A percentile compares a stretch with the other conserved stretches of the same genome.
Conservation (phyloP, 805 yeast genomes). For the Sugiyamaella mastotermitis region DNA sequence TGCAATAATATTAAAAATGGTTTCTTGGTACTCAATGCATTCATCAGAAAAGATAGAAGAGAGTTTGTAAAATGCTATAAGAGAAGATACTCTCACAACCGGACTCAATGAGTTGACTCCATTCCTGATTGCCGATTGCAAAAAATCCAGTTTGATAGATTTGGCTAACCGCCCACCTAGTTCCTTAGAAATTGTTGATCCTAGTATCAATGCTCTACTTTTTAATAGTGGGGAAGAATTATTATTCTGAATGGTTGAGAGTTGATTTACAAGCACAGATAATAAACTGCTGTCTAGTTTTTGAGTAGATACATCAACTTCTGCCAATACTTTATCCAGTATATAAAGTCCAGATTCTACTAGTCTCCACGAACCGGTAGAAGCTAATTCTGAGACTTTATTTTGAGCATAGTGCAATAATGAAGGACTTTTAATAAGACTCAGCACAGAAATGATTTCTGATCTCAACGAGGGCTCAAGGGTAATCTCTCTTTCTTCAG, state of each 20-base stretch:
- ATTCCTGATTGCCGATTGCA: too few relatives aligned
- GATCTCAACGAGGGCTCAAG: conserved; percentile 53
- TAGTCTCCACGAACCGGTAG: background rate
- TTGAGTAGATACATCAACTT: background rate
- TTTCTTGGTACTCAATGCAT: conserved; percentile 23
- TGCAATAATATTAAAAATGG: conserved; percentile 34
- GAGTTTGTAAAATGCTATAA: conserved; percentile 13
- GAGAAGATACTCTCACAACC: conserved; percentile 8
- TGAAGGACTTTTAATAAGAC: background rate
- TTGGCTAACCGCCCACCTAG: conserved; percentile 14
- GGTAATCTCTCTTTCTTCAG: conserved; percentile 67
- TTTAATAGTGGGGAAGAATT: conserved; percentile 4
- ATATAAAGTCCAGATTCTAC: background rate
- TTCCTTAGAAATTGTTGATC: conserved; percentile 19
- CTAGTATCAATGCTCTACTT: conserved; percentile 21
- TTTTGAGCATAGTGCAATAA: background rate
- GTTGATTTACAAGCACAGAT: background rate
- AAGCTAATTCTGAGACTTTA: background rate
- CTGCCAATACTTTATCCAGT: background rate
- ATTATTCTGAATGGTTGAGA: background rate
- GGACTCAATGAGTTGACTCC: too few relatives aligned
- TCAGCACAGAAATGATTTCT: conserved; percentile 34
- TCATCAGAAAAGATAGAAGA: conserved; percentile 9
- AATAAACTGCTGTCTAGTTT: background rate
- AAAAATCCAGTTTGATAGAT: conserved; percentile 13